These are phyloP conservation scores for Carpinus viminea DNA, from an alignment of 306 rosid species.

Conservation along the genomic window DNA sequence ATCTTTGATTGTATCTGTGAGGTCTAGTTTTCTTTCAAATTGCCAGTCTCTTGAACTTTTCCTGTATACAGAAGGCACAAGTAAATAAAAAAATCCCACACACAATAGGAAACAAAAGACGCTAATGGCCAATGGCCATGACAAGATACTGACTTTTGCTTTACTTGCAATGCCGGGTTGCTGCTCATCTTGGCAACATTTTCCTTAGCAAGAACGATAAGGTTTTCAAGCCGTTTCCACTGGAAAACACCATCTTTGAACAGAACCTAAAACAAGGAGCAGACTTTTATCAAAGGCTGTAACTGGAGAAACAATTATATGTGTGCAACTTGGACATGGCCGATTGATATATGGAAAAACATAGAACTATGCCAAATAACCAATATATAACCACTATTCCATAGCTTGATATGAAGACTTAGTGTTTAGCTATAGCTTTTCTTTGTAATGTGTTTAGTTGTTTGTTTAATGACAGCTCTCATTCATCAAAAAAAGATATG, in stretches of 20 bases:
- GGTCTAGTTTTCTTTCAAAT: slow-evolving; percentile 72
- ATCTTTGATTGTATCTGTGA: slow-evolving; percentile 92
- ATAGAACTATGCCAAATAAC: not conserved
- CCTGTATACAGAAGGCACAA: slow-evolving; percentile 38
- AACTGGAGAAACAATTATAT: slow-evolving; percentile 1
- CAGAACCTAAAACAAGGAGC: slow-evolving; percentile 60
- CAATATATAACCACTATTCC: not conserved
- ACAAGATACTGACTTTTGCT: slow-evolving; percentile 53
- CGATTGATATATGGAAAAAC: not conserved
- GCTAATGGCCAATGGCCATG: slow-evolving; percentile 9
- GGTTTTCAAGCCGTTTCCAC: slow-evolving; percentile 98
- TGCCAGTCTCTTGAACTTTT: slow-evolving; percentile 50
- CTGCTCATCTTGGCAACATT: slow-evolving; percentile 93
- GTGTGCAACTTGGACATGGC: not conserved
- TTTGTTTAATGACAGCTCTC: too few species aligned
- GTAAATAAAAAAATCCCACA: slow-evolving; percentile 31
- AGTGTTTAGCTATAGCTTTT: too few species aligned
- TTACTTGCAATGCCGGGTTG: slow-evolving; percentile 85
- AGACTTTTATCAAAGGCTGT: slow-evolving; percentile 13
- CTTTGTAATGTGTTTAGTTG: too few species aligned
- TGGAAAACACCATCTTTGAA: slow-evolving; percentile 95
- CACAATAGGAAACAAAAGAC: slow-evolving; percentile 23
- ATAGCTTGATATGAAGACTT: slow-evolving; percentile 1
- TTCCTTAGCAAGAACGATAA: slow-evolving; percentile 92
- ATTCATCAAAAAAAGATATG: not conserved